A percentile compares a stretch with the other conserved stretches of the same genome.
Evolutionary conservation across 78 protist genomes (phyloP).

Genomic region (Dictyostelium firmibasis): DNA sequence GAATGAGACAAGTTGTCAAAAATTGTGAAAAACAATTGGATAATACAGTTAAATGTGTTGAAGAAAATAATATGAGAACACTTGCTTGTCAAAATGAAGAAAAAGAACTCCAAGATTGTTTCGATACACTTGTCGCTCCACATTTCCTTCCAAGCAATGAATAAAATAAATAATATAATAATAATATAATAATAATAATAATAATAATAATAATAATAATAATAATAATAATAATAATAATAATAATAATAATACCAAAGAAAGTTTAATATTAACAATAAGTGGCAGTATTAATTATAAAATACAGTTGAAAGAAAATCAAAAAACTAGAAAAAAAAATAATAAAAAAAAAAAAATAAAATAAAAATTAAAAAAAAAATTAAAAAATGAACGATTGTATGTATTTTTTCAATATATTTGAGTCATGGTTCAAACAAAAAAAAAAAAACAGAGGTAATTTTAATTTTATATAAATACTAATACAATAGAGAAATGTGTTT

Average conservation of each 20-base stretch:
- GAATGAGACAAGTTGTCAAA: conserved; percentile 22
- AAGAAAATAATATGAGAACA: conserved; percentile 57
- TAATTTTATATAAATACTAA: background rate
- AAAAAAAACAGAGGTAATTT: background rate
- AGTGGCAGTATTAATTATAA: background rate
- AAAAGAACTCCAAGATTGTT: background rate
- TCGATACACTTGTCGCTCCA: background rate
- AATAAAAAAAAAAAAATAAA: too few species aligned
- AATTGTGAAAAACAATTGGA: conserved; percentile 3
- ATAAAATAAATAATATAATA: background rate
- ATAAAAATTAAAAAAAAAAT: too few species aligned
- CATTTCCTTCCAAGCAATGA: too few species aligned
- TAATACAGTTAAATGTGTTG: background rate
- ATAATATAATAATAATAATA: background rate
- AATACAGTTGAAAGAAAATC: background rate
- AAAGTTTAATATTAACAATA: background rate
- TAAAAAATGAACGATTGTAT: too few species aligned
- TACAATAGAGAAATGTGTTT: background rate
- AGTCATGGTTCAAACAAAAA: background rate
- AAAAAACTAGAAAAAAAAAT: background rate
- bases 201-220: background rate
- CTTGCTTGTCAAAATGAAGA: conserved; percentile 7
- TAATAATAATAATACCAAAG: background rate
- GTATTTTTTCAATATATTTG: too few species aligned
- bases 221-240: background rate